Evolutionary conservation across 2,329 filamentous ascomycete species (phyloP), one percentile per base, ranked within the genome.

Genomic region (Colletotrichum cereale): DNA sequence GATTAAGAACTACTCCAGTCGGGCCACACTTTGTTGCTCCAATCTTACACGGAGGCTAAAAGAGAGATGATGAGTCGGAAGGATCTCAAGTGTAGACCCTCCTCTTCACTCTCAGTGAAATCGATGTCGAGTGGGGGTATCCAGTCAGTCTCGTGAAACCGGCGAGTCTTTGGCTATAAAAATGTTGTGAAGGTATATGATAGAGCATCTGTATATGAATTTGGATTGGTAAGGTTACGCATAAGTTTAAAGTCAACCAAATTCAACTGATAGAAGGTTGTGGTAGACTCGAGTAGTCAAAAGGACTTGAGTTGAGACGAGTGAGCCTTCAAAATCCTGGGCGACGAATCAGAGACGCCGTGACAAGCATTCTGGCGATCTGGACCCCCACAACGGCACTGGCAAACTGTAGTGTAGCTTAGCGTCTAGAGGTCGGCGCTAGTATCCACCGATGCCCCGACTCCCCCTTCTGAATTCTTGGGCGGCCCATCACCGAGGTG

Each of bases 401-500:
- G 58, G 14, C 29, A 48, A 34, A 18, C 24, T 26, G 29, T 44
- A 60, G 21, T 26, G 29, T 44, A 60, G 21, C 44, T 48, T 21
- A 26, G 26, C 38, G 14, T 5, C 21, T 31, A 24, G 21, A 62
- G 14, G 56, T 71, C 68, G 68, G 68, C 36, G 57, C 40, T 53
- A 67, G 36, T n/a, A 21, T 44, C 63, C 64, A 58, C 64, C 64
- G 64, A 71, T 67, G 11, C 50, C 38, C 68, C 68, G 64, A 70
- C 21, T n/a, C n/a, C 21, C n/a, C 31, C 48, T 11, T 53, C 14
- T 16, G 14, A 50, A 53, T 61, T 53, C 42, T 52, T 52, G 44
- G 61, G 61, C 16, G 48, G 26, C 47, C 24, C 61, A 64, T 42
- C 48, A 38, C 40, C 50, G 40, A 53, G 5, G 67, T 71, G 65